A percentile compares a stretch with the other conserved stretches of the same genome.
phyloP scores from a whole-genome alignment of 139 green algal species.

The Spirogloea muscicola region DNA sequence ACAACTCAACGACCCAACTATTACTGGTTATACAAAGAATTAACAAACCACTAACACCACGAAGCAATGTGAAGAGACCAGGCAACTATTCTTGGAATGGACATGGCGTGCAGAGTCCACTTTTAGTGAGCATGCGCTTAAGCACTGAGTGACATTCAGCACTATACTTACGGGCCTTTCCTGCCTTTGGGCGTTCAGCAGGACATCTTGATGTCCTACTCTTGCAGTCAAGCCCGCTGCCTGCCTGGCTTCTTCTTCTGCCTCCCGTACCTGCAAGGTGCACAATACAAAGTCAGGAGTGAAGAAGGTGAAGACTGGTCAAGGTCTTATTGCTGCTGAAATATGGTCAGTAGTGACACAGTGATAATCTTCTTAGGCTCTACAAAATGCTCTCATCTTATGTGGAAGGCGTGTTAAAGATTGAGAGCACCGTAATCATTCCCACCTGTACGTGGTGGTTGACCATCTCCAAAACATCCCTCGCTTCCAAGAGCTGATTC shows the following conservation, averaged over 20 bases:
- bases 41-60: background rate
- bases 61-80: background rate
- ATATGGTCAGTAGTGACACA: background rate
- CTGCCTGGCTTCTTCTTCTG: background rate
- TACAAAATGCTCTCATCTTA: slow-evolving; percentile 1
- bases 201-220: background rate
- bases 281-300: background rate
- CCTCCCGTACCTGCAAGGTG: too few species aligned
- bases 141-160: background rate
- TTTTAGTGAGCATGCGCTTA: background rate
- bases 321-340: background rate
- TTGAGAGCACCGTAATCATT: background rate
- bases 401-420: background rate
- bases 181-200: background rate
- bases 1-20: too few species aligned
- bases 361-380: background rate
- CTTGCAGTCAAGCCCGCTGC: background rate
- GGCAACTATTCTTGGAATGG: background rate
- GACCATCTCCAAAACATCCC: background rate
- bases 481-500: background rate
- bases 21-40: too few species aligned
- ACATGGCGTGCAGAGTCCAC: background rate
- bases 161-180: background rate
- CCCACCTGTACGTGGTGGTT: background rate
- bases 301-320: background rate